Evolutionary conservation across 1,284 basidiomycete genomes (phyloP), one percentile per base, ranked within the genome.

Genomic region (Ceratobasidium sp.): DNA sequence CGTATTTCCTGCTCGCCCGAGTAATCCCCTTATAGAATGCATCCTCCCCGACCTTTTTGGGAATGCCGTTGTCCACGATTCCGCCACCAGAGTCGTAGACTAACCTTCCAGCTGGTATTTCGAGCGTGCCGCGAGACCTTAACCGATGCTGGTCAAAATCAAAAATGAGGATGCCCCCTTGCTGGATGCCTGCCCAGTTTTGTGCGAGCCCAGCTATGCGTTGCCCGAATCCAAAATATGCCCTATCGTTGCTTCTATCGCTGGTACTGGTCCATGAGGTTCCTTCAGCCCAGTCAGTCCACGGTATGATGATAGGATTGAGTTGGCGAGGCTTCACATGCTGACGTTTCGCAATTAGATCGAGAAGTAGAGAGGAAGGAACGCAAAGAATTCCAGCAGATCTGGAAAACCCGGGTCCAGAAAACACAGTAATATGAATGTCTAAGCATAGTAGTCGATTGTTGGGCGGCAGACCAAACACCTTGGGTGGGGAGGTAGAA

Each of bases 171-270:
- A 69, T 69, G 24, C 31, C 33, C 17, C 50, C 53, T 3, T 15
- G 19, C 24, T 69, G n/a, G n/a, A n/a, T 19, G 15, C 48, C 53
- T 9, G 19, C 48, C 33, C 50, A n/a, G 24, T 47, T 22, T 17
- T 57, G 31, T n/a, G 31, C 50, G 36, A 57, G 47, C 17, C 50
- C 53, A 27, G 59, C 54, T 17, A 69, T 54, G n/a, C 66, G 66
- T 27, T 69, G 66, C 11, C 66, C 66, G 59, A 45, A 69, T 19
- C 56, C 66, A 19, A 47, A 69, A 19, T 54, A 69, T 41, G 56
- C 66, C 27, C 59, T 69, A 7, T 54, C 66, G 19, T 36, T 59
- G 51, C 29, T 24, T 2, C 45, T 22, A 6, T 41, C 14, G 36
- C 33, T 59, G n/a, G 66, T 69, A 17, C 59, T 44, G n/a, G 47